These are phyloP conservation scores for Aegilops bicornis DNA, from an alignment of 176 grass and related monocot species.

Conservation along the genomic window DNA sequence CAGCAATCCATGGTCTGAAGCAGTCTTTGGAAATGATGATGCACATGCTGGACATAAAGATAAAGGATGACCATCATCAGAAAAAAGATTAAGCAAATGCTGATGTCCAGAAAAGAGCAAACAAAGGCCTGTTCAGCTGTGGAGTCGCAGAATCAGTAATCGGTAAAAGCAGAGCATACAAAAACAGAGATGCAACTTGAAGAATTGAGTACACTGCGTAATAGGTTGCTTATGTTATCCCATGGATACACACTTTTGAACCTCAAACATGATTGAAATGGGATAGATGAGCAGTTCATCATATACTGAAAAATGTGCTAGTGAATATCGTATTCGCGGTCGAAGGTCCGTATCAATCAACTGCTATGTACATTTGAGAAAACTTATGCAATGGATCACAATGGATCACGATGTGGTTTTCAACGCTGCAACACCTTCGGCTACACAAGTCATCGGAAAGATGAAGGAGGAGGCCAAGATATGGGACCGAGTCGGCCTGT, in stretches of 20 bases:
- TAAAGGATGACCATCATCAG: slow-evolving; percentile 10
- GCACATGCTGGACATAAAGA: slow-evolving; percentile 57
- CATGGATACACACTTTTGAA: neutral
- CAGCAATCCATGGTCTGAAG: slow-evolving; percentile 79
- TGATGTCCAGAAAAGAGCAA: neutral
- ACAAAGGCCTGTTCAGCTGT: neutral
- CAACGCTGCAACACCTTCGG: too few species aligned
- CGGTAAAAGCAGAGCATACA: neutral
- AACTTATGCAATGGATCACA: neutral
- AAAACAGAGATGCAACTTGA: neutral
- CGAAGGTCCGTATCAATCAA: neutral
- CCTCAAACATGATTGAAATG: neutral
- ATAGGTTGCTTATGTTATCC: neutral
- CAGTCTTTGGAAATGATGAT: slow-evolving; percentile 64
- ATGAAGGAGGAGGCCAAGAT: too few species aligned
- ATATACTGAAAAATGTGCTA: neutral
- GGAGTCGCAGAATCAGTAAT: neutral
- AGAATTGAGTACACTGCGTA: neutral
- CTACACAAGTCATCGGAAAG: too few species aligned
- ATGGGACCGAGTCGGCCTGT: too few species aligned
- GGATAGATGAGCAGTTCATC: neutral
- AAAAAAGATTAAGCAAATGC: neutral
- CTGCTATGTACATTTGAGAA: neutral
- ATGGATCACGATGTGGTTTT: too few species aligned
- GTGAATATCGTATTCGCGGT: neutral